A percentile compares a stretch with the other conserved stretches of the same genome.
These are phyloP conservation scores for Colletotrichum cordylinicola DNA, from an alignment of 2,329 filamentous ascomycete species.

Conservation along the genomic window DNA sequence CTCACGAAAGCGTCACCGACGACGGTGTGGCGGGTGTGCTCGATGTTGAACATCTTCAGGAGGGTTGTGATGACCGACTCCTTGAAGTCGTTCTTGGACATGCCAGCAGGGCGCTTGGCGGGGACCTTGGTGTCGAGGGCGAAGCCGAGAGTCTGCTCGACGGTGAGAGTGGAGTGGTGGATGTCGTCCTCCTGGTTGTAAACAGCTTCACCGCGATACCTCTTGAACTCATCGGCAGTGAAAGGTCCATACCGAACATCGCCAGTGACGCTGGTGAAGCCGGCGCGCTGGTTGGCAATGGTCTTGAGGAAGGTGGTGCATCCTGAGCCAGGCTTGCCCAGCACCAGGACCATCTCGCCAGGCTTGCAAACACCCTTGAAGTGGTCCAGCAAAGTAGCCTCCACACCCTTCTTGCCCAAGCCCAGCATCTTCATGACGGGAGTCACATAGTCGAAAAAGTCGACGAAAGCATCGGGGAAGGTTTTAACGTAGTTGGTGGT, in stretches of 20 bases:
- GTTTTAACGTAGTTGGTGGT: slow-evolving; percentile 75
- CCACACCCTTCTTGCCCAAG: slow-evolving; percentile 68
- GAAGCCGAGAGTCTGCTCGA: slow-evolving; percentile 86
- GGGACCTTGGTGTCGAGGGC: slow-evolving; percentile 86
- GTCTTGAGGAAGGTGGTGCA: slow-evolving; percentile 74
- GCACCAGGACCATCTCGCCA: slow-evolving; percentile 87
- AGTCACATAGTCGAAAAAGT: slow-evolving; percentile 77
- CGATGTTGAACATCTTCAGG: slow-evolving; percentile 92
- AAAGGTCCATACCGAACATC: slow-evolving; percentile 82
- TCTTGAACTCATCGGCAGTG: slow-evolving; percentile 71
- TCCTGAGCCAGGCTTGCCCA: slow-evolving; percentile 77
- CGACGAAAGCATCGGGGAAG: slow-evolving; percentile 78
- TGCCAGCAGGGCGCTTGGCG: slow-evolving; percentile 76
- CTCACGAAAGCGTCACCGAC: slow-evolving; percentile 84
- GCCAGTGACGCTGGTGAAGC: slow-evolving; percentile 63
- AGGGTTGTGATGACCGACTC: slow-evolving; percentile 75
- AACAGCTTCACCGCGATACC: slow-evolving; percentile 81
- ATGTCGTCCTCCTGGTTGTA: slow-evolving; percentile 90
- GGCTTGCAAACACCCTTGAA: slow-evolving; percentile 77
- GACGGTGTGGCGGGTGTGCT: slow-evolving; percentile 84
- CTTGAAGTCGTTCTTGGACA: slow-evolving; percentile 78
- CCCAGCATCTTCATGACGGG: slow-evolving; percentile 70
- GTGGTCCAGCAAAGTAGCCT: slow-evolving; percentile 75
- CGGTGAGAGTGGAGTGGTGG: slow-evolving; percentile 84
- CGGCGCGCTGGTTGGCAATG: slow-evolving; percentile 69